Percentiles rank a stretch among this genome's conserved stretches.
These are phyloP conservation scores for Tetratostichococcus sp. DNA, from an alignment of 139 green algal species.

Conservation along the genomic window DNA sequence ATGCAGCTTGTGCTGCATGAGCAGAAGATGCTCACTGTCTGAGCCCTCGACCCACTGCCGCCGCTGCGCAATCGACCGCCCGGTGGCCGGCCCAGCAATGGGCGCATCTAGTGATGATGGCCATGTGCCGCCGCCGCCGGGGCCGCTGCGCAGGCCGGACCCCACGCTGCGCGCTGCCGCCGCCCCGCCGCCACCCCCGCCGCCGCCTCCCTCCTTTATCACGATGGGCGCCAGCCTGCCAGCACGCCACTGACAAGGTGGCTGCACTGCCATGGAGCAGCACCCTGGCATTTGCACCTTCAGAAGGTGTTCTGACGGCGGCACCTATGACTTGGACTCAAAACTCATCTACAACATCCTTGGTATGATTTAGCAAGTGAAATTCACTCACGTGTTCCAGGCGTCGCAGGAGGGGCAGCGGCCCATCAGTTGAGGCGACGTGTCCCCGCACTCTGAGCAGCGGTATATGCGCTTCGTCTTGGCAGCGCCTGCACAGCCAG, in stretches of 20 bases:
- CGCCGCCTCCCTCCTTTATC: slow-evolving; percentile 3
- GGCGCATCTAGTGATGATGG: background rate
- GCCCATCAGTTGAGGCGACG: slow-evolving; percentile 49
- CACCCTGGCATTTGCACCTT: too few species aligned
- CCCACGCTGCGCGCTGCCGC: slow-evolving; percentile 27
- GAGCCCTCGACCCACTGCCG: slow-evolving; percentile 9
- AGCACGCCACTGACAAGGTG: too few species aligned
- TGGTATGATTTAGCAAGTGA: background rate
- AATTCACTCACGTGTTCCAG: slow-evolving; percentile 41
- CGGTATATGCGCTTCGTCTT: slow-evolving; percentile 43
- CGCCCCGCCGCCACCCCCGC: slow-evolving; percentile 24
- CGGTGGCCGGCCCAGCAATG: background rate
- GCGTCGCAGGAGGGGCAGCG: slow-evolving; percentile 53
- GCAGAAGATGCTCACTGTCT: slow-evolving; percentile 2
- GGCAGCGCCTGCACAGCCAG: background rate
- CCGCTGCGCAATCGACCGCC: background rate
- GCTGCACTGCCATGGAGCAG: too few species aligned
- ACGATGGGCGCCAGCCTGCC: background rate
- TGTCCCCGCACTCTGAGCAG: slow-evolving; percentile 53
- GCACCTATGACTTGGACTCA: too few species aligned
- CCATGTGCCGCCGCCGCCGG: background rate
- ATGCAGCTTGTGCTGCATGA: too few species aligned
- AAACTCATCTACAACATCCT: too few species aligned
- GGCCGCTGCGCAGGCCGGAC: slow-evolving; percentile 1
- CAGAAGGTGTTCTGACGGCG: too few species aligned